phyloP scores from a whole-genome alignment of 2,329 filamentous ascomycete genomes.

The Stachybotrys echinatus region DNA sequence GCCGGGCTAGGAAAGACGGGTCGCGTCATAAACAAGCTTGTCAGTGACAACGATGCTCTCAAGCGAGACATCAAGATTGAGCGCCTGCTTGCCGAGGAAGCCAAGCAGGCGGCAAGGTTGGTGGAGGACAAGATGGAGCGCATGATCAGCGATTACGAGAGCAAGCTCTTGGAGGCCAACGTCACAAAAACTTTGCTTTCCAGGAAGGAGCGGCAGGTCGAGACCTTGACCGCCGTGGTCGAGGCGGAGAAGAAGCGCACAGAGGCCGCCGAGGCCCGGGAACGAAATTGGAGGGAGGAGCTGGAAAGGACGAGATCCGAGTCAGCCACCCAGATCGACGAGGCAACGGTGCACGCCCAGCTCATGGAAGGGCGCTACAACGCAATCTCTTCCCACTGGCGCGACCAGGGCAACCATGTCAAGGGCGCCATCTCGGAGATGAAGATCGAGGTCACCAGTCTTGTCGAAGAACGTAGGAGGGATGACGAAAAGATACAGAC shows the following conservation, averaged over 20 bases:
- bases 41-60: slow-evolving; percentile 73
- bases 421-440: slow-evolving; percentile 45
- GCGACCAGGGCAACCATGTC: slow-evolving; percentile 59
- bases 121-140: slow-evolving; percentile 68
- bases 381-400: slow-evolving; percentile 60
- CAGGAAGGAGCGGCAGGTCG: slow-evolving; percentile 69
- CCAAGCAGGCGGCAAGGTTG: slow-evolving; percentile 62
- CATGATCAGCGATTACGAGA: slow-evolving; percentile 63
- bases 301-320: slow-evolving; percentile 58
- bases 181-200: slow-evolving; percentile 67
- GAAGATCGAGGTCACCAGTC: slow-evolving; percentile 45
- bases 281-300: slow-evolving; percentile 57
- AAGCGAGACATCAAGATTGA: slow-evolving; percentile 69
- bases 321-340: slow-evolving; percentile 58
- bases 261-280: slow-evolving; percentile 52
- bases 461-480: slow-evolving; percentile 49
- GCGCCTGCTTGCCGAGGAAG: slow-evolving; percentile 60
- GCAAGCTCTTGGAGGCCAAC: slow-evolving; percentile 61
- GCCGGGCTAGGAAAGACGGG: slow-evolving; percentile 70
- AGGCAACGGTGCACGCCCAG: slow-evolving; percentile 58
- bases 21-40: slow-evolving; percentile 74
- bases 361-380: slow-evolving; percentile 68
- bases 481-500: slow-evolving; percentile 61
- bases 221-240: slow-evolving; percentile 59
- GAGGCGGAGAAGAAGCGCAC: slow-evolving; percentile 60